phyloP scores from a whole-genome alignment of 2,329 filamentous ascomycete genomes.

The Curvularia spicifera region DNA sequence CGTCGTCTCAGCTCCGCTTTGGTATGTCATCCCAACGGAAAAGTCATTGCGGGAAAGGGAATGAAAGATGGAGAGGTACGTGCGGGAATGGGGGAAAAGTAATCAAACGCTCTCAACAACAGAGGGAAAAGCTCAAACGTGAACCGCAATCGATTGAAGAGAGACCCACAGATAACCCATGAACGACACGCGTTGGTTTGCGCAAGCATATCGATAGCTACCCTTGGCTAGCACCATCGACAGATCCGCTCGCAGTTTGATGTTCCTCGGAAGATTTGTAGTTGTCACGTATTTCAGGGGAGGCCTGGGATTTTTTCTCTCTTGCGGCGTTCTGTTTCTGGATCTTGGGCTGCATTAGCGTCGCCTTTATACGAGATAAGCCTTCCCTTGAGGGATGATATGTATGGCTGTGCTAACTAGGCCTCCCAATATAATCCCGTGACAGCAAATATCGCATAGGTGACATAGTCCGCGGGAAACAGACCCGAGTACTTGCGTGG shows the following conservation, averaged over 20 bases:
- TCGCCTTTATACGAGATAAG: conserved; percentile 10
- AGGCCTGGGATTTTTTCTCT: neutral
- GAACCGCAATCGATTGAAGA: neutral
- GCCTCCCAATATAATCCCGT: conserved; percentile 6
- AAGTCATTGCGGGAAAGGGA: neutral
- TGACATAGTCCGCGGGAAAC: neutral
- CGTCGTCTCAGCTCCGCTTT: neutral
- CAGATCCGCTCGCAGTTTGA: neutral
- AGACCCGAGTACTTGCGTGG: neutral
- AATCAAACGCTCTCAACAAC: neutral
- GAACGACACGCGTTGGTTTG: conserved; percentile 16
- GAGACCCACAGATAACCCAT: conserved; percentile 7
- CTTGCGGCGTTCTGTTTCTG: neutral
- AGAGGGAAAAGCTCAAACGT: neutral
- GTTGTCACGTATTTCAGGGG: neutral
- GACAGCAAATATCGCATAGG: neutral
- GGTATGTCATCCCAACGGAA: neutral
- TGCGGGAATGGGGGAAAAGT: neutral
- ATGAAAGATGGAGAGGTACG: neutral
- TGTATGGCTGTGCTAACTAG: neutral
- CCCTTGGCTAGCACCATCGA: neutral
- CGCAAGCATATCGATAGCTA: neutral
- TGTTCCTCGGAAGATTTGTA: neutral
- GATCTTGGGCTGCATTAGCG: conserved; percentile 12
- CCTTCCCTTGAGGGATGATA: neutral